A percentile compares a stretch with the other conserved stretches of the same genome.
phyloP scores from a whole-genome alignment of 1,139 yeast species.

The Blastobotrys capitulatus region DNA sequence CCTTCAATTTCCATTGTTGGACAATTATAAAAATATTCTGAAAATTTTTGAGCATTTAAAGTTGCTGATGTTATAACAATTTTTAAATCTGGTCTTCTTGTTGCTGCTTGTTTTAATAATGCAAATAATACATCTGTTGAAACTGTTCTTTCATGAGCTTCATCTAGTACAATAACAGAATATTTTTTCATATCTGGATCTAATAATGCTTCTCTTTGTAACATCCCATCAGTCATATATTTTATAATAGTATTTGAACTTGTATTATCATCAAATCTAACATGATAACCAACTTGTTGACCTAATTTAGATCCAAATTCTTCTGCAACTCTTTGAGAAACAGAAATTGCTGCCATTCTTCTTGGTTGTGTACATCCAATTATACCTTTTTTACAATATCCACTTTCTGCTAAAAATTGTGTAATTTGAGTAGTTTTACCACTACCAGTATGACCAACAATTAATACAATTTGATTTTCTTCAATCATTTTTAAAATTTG shows the following conservation, averaged over 20 bases:
- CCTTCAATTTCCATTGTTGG: slow-evolving; percentile 86
- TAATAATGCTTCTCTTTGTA: slow-evolving; percentile 71
- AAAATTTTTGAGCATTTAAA: slow-evolving; percentile 76
- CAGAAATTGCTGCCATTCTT: slow-evolving; percentile 91
- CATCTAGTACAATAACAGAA: slow-evolving; percentile 85
- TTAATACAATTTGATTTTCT: slow-evolving; percentile 70
- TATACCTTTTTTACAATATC: slow-evolving; percentile 43
- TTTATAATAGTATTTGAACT: slow-evolving; percentile 58
- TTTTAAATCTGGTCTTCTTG: slow-evolving; percentile 65
- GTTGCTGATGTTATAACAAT: slow-evolving; percentile 91
- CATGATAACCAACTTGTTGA: slow-evolving; percentile 76
- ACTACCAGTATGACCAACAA: slow-evolving; percentile 96
- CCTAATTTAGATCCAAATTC: slow-evolving; percentile 74
- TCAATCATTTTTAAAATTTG: slow-evolving; percentile 53
- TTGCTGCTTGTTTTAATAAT: slow-evolving; percentile 65
- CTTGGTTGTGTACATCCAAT: slow-evolving; percentile 96
- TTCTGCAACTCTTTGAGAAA: slow-evolving; percentile 81
- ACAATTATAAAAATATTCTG: slow-evolving; percentile 68
- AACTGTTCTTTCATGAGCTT: slow-evolving; percentile 93
- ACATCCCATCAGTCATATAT: slow-evolving; percentile 95
- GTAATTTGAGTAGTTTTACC: slow-evolving; percentile 95
- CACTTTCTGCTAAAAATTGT: slow-evolving; percentile 77
- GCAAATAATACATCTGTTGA: slow-evolving; percentile 93
- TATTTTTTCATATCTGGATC: slow-evolving; percentile 72
- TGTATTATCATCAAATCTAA: slow-evolving; percentile 81